Base-by-base conservation (phyloP, 768 basidiomycete genomes). In the Phallus indusiatus region DNA sequence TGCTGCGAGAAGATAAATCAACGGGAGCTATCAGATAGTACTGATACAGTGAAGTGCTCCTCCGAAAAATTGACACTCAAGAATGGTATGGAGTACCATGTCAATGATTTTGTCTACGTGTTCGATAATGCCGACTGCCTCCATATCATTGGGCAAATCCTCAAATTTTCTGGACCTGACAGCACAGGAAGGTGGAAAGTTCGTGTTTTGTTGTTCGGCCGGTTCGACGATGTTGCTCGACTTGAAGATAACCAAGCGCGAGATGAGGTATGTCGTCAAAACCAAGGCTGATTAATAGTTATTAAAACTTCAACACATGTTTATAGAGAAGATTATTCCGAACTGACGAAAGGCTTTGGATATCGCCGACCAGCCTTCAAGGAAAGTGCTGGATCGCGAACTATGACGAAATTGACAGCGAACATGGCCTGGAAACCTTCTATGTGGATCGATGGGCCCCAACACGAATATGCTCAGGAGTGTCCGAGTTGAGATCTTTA, bases 21-120 rank as follows among this genome's bases (percentile, higher is more conserved):
- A 52, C 57, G 67, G 24, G 65, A 72, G 2, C 56, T 64, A 6
- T 50, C 63, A 5, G 54, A 64, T 16, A 64, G 75, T 34, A 28
- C 2, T 7, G 28, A 28, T 28, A 7, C 28, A 28, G 28, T 28
- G 28, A 28, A 28, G 64, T 69, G 14, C 62, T 65, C 11, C 66
- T 70, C 37, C 66, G 68, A 0, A 61, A 65, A 36, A 69, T 69
- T 47, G 77, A 76, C 5, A 71, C 77, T 24, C 64, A 75, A 1
- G 71, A 76, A 14, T 47, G 79, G 79, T 2, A 66, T 73, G 10
- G 62, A 66, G 0, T 89, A 82, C 65, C 88, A 88, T 64, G 55
- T 72, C 9, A 53, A 76, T 49, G 88, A 88, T 61, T 87, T 81
- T 61, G 75, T 86, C 10, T 88, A 86, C 65, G 55, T 86, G 42